Base-by-base conservation (phyloP, 176 grass and related monocot genomes). In the Puccinellia tenuiflora region DNA sequence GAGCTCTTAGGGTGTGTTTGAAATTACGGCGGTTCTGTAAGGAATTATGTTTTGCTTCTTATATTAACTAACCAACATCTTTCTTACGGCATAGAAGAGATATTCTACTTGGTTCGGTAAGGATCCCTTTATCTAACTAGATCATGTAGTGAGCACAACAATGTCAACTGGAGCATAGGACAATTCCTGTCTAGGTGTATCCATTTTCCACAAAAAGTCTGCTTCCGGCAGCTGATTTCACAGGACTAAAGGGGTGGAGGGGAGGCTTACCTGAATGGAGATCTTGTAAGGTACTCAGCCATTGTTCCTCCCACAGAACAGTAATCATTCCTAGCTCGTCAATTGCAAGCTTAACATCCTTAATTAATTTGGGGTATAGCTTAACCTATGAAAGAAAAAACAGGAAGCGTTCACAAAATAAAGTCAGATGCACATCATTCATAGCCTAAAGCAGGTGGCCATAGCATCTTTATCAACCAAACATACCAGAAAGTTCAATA, bases 271-370 rank as follows among this genome's bases (percentile, higher is more conserved):
- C 95, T 90, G 95, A 93, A 93, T 98, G 92, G 79, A 98, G 92
- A 98, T 98, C 95, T 81, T 98, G 95, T 90, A 98, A 90, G 59
- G 95, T 98, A 83, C 95, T 95, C 55, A 98, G 85, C 95, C 95
- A 98, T 75, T 94, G 95, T 83, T 98, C 95, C 92, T 98, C 95
- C 95, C 95, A 98, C 79, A 98, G 85, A 90, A 98, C 88, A 84
- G 95, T 98, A 39, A 98, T 93, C 88, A 90, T 94, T 65, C 90
- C 95, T 68, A 98, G 88, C 82, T 93, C 95, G 65, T 98, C 93
- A 54, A 98, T 95, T 63, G 83, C 95, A 82, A 98, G 90, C 69
- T 90, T 92, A 88, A 98, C 95, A 86, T 98, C 95, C 87, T 91
- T 85, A 88, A 98, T 57, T 90, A 98, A 90, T 86, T 91, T 93